phyloP scores from a whole-genome alignment of 1,284 basidiomycete genomes.

The Clitocybe nebularis region DNA sequence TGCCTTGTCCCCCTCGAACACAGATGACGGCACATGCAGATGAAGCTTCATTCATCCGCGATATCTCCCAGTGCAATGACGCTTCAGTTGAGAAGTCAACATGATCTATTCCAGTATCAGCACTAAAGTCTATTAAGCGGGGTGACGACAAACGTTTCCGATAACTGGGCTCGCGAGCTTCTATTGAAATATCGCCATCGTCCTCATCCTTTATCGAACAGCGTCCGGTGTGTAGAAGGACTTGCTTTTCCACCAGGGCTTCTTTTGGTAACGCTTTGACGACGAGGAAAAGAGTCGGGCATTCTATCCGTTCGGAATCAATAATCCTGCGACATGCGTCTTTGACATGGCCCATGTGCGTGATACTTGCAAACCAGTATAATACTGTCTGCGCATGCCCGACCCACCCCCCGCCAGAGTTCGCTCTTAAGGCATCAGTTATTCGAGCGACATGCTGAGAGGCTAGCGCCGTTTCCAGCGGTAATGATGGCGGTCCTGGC shows the following conservation, averaged over 20 bases:
- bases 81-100: slow-evolving; percentile 14
- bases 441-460: slow-evolving; percentile 82
- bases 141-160: too few relatives aligned
- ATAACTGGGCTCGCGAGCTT: slow-evolving; percentile 33
- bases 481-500: slow-evolving; percentile 55
- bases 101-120: too few relatives aligned
- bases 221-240: slow-evolving; percentile 62
- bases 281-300: slow-evolving; percentile 62
- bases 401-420: slow-evolving; percentile 56
- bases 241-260: slow-evolving; percentile 73
- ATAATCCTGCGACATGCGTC: slow-evolving; percentile 32
- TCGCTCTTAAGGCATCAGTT: slow-evolving; percentile 50
- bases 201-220: slow-evolving; percentile 44
- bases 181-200: slow-evolving; percentile 32
- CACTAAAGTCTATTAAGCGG: too few relatives aligned
- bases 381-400: slow-evolving; percentile 59
- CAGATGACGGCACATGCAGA: slow-evolving; percentile 43
- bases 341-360: slow-evolving; percentile 40
- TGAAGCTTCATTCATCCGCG: slow-evolving; percentile 34
- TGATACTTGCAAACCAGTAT: slow-evolving; percentile 56
- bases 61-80: slow-evolving; percentile 43
- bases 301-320: slow-evolving; percentile 8
- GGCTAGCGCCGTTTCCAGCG: slow-evolving; percentile 67
- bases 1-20: slow-evolving; percentile 34
- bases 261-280: slow-evolving; percentile 75